Percentiles rank a stretch among this genome's conserved stretches.
Evolutionary conservation across 2,329 filamentous ascomycete genomes (phyloP).

Genomic region (Onygenales sp.): DNA sequence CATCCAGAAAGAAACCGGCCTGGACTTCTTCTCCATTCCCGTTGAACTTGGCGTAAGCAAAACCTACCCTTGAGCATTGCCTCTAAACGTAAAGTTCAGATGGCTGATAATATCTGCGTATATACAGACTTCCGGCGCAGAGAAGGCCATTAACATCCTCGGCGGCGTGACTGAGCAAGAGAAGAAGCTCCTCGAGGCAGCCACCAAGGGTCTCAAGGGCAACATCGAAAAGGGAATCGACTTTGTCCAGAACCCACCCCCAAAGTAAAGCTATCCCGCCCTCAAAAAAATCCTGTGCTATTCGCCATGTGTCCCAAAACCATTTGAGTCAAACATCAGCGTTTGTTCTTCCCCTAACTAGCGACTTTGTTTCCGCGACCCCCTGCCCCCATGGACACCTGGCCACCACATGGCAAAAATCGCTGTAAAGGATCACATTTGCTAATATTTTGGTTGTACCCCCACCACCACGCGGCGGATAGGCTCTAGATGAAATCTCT

Average conservation of each 20-base stretch:
- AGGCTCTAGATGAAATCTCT: background rate
- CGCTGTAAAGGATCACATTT: background rate
- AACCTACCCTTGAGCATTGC: slow-evolving; percentile 1
- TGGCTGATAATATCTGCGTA: background rate
- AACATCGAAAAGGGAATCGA: slow-evolving; percentile 92
- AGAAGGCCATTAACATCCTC: slow-evolving; percentile 77
- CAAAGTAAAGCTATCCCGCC: slow-evolving; percentile 59
- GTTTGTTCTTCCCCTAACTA: background rate
- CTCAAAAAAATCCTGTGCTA: background rate
- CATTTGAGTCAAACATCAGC: background rate
- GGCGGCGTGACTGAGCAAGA: slow-evolving; percentile 71
- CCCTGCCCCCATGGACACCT: background rate
- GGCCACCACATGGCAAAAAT: background rate
- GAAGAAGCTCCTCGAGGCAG: slow-evolving; percentile 72
- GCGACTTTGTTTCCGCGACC: background rate
- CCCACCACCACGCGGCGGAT: background rate
- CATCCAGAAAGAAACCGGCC: slow-evolving; percentile 71
- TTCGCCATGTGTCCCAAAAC: background rate
- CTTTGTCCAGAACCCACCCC: slow-evolving; percentile 78
- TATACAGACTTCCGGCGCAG: slow-evolving; percentile 64
- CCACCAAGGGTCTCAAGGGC: slow-evolving; percentile 69
- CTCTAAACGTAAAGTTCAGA: background rate
- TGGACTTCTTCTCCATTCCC: slow-evolving; percentile 93
- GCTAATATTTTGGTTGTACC: background rate
- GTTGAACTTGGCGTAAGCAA: slow-evolving; percentile 84